These are phyloP conservation scores for Periconia sp. DNA, from an alignment of 2,329 filamentous ascomycete species.

Conservation along the genomic window DNA sequence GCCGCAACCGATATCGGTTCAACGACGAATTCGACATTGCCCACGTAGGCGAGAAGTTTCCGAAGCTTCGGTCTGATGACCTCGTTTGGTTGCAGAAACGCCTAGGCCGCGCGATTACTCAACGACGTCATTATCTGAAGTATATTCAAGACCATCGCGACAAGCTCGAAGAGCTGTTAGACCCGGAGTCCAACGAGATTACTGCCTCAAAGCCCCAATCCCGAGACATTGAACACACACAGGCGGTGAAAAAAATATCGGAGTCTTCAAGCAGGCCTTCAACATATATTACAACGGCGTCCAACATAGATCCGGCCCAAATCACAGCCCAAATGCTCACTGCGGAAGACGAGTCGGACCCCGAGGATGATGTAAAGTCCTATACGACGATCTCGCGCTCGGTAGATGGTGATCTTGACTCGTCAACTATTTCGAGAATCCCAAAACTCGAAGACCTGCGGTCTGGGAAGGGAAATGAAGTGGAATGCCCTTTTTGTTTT, in stretches of 20 bases:
- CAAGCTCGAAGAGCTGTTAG: slow-evolving; percentile 7
- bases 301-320: slow-evolving; percentile 8
- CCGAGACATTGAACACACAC: background rate
- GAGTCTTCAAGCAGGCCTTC: slow-evolving; percentile 12
- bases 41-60: slow-evolving; percentile 19
- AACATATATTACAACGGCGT: slow-evolving; percentile 17
- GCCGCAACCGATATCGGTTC: slow-evolving; percentile 12
- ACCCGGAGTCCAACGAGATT: background rate
- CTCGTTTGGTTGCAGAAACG: slow-evolving; percentile 13
- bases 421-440: slow-evolving; percentile 4
- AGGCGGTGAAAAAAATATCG: background rate
- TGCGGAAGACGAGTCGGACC: slow-evolving; percentile 9
- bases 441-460: slow-evolving; percentile 14
- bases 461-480: slow-evolving; percentile 3
- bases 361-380: slow-evolving; percentile 12
- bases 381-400: slow-evolving; percentile 17
- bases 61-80: slow-evolving; percentile 13
- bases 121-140: slow-evolving; percentile 18
- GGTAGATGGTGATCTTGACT: slow-evolving; percentile 9
- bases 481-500: slow-evolving; percentile 22
- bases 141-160: slow-evolving; percentile 20
- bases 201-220: background rate
- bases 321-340: slow-evolving; percentile 9
- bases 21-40: slow-evolving; percentile 19
- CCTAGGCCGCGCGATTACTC: slow-evolving; percentile 21